Percentiles rank a stretch among this genome's conserved stretches.
phyloP scores from a whole-genome alignment of 352 stramenopile species.

The Albugo laibachii region DNA sequence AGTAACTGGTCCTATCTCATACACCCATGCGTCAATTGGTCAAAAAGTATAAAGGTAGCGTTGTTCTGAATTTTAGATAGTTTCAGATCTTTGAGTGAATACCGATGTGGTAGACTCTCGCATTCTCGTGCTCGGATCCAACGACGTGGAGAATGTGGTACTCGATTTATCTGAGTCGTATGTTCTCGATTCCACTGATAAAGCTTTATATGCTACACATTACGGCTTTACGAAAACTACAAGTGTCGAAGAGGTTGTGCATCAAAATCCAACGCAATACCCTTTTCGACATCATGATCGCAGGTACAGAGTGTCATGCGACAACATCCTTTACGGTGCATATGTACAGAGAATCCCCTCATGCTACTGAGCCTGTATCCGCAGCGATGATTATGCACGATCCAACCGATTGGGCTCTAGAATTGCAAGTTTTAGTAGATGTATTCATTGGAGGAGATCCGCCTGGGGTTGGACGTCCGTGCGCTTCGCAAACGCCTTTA shows the following conservation, averaged over 20 bases:
- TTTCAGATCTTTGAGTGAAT: not conserved
- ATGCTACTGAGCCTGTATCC: constrained; percentile 51
- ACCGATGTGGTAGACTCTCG: constrained; percentile 22
- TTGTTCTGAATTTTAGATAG: not conserved
- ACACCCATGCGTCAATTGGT: constrained; percentile 74
- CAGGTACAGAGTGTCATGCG: constrained; percentile 14
- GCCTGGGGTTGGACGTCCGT: constrained; percentile 25
- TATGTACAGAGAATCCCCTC: constrained; percentile 16
- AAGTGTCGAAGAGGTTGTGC: constrained; percentile 42
- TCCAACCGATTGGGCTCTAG: constrained; percentile 71
- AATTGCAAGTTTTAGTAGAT: constrained; percentile 79
- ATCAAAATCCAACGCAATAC: constrained; percentile 57
- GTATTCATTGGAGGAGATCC: constrained; percentile 68
- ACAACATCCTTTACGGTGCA: not conserved
- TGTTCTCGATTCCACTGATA: not conserved
- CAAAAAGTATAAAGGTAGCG: constrained; percentile 28
- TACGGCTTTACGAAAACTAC: constrained; percentile 78
- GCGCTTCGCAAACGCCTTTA: constrained; percentile 45
- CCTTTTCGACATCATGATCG: constrained; percentile 55
- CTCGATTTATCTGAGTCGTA: not conserved
- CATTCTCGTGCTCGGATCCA: constrained; percentile 74
- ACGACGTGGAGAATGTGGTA: constrained; percentile 65
- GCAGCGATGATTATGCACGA: constrained; percentile 84
- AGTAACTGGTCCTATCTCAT: constrained; percentile 75
- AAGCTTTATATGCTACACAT: constrained; percentile 5